phyloP scores from a whole-genome alignment of 352 stramenopile genomes.

The Aphanomyces euteiches region DNA sequence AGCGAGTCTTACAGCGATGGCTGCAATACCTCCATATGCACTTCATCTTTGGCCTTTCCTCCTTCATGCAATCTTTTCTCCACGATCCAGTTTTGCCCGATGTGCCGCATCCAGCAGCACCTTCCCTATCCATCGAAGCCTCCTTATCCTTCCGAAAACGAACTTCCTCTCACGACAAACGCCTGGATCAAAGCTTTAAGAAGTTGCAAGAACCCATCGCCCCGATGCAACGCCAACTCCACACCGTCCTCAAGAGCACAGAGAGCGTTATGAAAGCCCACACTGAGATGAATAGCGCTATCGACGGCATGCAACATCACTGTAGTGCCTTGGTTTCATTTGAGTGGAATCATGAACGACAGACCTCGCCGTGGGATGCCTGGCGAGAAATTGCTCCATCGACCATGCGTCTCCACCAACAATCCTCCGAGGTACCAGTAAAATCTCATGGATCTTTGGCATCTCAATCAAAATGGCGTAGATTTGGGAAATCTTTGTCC shows the following conservation, averaged over 20 bases:
- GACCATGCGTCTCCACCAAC: background rate
- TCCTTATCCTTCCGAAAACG: background rate
- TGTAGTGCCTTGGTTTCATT: background rate
- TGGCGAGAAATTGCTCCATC: background rate
- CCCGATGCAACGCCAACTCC: background rate
- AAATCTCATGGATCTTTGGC: background rate
- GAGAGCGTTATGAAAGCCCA: slow-evolving; percentile 14
- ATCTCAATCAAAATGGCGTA: background rate
- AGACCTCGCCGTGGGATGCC: slow-evolving; percentile 13
- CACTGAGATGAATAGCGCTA: background rate
- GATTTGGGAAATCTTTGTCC: slow-evolving; percentile 12
- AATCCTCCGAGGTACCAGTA: background rate
- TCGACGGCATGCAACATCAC: slow-evolving; percentile 4
- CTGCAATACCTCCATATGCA: slow-evolving; percentile 12
- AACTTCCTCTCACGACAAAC: slow-evolving; percentile 3
- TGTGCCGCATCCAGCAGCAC: background rate
- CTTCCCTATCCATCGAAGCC: background rate
- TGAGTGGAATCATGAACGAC: slow-evolving; percentile 7
- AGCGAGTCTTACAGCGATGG: slow-evolving; percentile 20
- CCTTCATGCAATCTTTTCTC: slow-evolving; percentile 18
- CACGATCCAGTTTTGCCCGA: slow-evolving; percentile 6
- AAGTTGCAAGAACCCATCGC: slow-evolving; percentile 13
- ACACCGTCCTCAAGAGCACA: slow-evolving; percentile 10
- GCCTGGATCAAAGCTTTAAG: slow-evolving; percentile 14
- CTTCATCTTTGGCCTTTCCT: slow-evolving; percentile 5